Evolutionary conservation across 2,329 filamentous ascomycete species (phyloP).

Genomic region (Cladosporium halotolerans): DNA sequence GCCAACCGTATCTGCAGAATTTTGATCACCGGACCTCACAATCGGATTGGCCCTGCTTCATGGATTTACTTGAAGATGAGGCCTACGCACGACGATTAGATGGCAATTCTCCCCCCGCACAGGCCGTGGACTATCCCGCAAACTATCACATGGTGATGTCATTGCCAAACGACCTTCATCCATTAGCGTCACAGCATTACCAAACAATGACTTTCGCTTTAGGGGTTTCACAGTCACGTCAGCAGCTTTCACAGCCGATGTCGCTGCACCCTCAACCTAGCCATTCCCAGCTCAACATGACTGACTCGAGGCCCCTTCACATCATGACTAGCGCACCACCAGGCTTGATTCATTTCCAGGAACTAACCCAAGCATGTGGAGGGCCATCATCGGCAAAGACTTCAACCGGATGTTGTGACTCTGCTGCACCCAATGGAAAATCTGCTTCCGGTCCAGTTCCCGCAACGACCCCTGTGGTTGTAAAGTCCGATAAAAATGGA

Average conservation of each 20-base stretch:
- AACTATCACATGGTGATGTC: conserved; percentile 43
- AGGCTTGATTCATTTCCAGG: conserved; percentile 10
- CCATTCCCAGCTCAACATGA: conserved; percentile 19
- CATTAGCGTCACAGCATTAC: conserved; percentile 45
- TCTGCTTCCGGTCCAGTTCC: conserved; percentile 93
- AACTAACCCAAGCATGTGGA: conserved; percentile 24
- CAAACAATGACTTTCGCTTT: conserved; percentile 46
- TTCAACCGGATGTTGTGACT: conserved; percentile 12
- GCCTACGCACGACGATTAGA: conserved; percentile 79
- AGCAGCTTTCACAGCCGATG: conserved; percentile 26
- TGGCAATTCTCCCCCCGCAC: conserved; percentile 74
- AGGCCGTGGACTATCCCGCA: conserved; percentile 70
- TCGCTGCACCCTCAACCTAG: conserved; percentile 12
- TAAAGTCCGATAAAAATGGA: conserved; percentile 89
- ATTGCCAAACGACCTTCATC: conserved; percentile 51
- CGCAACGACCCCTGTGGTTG: conserved; percentile 88
- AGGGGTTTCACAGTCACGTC: conserved; percentile 49
- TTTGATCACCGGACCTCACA: conserved; percentile 77
- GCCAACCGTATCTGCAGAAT: conserved; percentile 72
- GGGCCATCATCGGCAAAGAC: conserved; percentile 24
- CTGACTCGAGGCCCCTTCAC: conserved; percentile 18
- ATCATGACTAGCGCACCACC: not conserved
- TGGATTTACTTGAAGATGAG: conserved; percentile 86
- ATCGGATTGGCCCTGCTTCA: conserved; percentile 87
- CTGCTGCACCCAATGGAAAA: conserved; percentile 67